A percentile compares a stretch with the other conserved stretches of the same genome.
These are phyloP conservation scores for Trypanosoma congolense DNA, from an alignment of 208 protist genomes.

Conservation along the genomic window DNA sequence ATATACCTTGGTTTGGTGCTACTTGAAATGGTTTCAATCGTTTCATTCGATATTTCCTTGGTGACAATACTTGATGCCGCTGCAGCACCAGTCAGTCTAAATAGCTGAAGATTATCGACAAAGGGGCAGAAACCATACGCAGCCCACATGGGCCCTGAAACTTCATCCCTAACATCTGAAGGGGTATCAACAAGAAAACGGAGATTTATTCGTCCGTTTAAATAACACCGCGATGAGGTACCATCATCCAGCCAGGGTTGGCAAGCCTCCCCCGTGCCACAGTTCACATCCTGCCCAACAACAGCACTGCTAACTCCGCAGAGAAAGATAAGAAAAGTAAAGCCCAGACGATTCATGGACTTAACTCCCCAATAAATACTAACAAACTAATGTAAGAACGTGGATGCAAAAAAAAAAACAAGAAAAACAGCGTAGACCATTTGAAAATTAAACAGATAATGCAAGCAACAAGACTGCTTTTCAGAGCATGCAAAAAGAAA, in stretches of 20 bases:
- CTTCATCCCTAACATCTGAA: slow-evolving; percentile 18
- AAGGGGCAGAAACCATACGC: slow-evolving; percentile 72
- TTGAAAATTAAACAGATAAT: no score
- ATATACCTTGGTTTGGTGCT: slow-evolving; percentile 37
- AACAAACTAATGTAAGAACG: no score
- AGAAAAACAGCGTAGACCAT: no score
- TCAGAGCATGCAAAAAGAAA: no score
- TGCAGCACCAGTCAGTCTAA: slow-evolving; percentile 40
- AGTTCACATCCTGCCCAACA: slow-evolving; percentile 11
- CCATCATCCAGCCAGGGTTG: slow-evolving; percentile 13
- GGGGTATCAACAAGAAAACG: slow-evolving; percentile 67
- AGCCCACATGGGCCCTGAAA: slow-evolving; percentile 7
- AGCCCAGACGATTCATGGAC: no score
- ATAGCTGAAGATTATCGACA: slow-evolving; percentile 58
- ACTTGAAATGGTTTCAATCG: background rate
- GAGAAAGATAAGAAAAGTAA: no score
- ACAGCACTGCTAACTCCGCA: background rate
- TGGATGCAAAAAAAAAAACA: no score
- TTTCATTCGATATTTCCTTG: slow-evolving; percentile 17
- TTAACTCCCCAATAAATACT: no score
- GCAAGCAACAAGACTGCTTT: no score
- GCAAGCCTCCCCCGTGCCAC: slow-evolving; percentile 26
- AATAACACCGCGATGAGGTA: slow-evolving; percentile 24
- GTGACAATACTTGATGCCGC: slow-evolving; percentile 25
- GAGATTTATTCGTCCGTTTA: slow-evolving; percentile 48